A percentile compares a stretch with the other conserved stretches of the same genome.
phyloP scores from a whole-genome alignment of 306 rosid species.

The Prunus dulcis region DNA sequence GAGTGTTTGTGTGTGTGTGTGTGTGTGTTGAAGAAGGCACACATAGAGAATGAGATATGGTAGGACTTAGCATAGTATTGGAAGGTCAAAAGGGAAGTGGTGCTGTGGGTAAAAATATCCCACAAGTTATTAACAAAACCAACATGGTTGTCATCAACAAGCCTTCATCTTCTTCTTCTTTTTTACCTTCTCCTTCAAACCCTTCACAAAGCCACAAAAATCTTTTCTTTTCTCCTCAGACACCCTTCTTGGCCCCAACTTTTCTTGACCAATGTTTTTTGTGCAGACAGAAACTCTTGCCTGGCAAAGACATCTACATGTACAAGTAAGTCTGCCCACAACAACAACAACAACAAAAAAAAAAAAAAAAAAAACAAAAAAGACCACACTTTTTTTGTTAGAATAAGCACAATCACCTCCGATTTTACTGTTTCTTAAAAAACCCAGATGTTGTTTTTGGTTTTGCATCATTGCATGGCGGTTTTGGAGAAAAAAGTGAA shows the following conservation, averaged over 20 bases:
- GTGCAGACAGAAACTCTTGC: conserved; percentile 60
- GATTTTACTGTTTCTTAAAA: background rate
- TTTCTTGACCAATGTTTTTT: conserved; percentile 79
- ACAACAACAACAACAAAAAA: no score
- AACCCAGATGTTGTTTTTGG: background rate
- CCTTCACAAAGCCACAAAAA: background rate
- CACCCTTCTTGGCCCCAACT: conserved; percentile 20
- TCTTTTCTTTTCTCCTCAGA: background rate
- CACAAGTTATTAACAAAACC: conserved; percentile 66
- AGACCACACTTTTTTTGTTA: background rate
- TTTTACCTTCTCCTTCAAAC: background rate
- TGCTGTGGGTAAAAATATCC: conserved; percentile 10
- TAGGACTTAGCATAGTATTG: conserved; percentile 70
- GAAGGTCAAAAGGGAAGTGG: conserved; percentile 44
- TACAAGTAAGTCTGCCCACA: conserved; percentile 55
- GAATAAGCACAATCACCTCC: background rate
- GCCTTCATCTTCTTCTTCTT: conserved; percentile 11
- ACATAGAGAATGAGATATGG: conserved; percentile 55
- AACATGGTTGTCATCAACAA: conserved; percentile 39
- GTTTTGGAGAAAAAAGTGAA: background rate
- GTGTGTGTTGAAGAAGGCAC: no score
- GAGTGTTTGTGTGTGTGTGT: background rate
- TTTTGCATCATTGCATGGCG: background rate
- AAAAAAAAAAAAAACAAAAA: background rate
- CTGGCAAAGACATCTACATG: conserved; percentile 94